phyloP scores from a whole-genome alignment of 169 alveolate genomes.

The Cryptosporidium canis region DNA sequence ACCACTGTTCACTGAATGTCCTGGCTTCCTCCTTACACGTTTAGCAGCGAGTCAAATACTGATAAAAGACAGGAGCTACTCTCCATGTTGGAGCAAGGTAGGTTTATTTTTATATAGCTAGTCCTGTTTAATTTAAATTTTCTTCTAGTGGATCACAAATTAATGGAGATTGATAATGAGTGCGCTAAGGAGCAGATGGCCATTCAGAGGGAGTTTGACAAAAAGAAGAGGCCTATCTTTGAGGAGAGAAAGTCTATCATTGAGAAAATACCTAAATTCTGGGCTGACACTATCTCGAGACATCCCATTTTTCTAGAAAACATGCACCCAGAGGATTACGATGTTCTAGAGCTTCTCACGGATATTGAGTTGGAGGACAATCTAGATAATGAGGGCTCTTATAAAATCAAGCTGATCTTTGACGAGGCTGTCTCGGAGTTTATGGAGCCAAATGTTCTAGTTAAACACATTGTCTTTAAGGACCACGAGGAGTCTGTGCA shows the following conservation, averaged over 20 bases:
- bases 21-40: neutral
- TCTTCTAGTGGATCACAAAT: conserved; percentile 27
- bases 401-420: conserved; percentile 83
- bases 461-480: conserved; percentile 86
- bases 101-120: neutral
- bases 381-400: conserved; percentile 88
- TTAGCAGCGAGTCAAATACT: neutral
- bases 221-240: conserved; percentile 86
- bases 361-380: conserved; percentile 87
- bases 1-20: neutral
- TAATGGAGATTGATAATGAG: conserved; percentile 83
- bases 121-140: neutral
- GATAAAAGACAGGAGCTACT: conserved; percentile 7
- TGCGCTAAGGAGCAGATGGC: conserved; percentile 89
- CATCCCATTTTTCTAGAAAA: conserved; percentile 86
- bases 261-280: conserved; percentile 88
- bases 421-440: conserved; percentile 84
- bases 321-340: conserved; percentile 86
- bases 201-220: conserved; percentile 87
- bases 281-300: conserved; percentile 86
- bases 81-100: conserved; percentile 41
- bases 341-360: conserved; percentile 81
- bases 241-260: conserved; percentile 84
- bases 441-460: conserved; percentile 86
- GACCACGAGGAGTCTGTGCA: conserved; percentile 83